Base-by-base conservation (phyloP, 805 yeast species). In the Candida ipomoeae region DNA sequence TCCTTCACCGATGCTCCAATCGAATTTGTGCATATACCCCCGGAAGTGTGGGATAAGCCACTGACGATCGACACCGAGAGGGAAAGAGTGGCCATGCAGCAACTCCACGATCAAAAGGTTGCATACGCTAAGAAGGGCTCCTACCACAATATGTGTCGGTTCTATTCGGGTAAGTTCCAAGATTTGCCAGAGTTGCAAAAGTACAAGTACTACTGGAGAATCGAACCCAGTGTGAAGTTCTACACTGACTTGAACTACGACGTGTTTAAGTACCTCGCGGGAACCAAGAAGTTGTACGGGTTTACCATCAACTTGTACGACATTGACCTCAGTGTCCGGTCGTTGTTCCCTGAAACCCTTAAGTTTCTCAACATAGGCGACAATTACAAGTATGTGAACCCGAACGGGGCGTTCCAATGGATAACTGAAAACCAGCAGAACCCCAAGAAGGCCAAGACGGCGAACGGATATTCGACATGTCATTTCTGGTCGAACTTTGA, bases 401-500 rank as follows among this genome's bases (percentile, higher is more conserved):
- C 54, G 29, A 66, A 71, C 55, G 84, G 81, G 0, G 78, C 85
- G 1, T 73, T 73, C 55, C 75, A 79, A 49, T 81, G 81, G 74
- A 62, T 81, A 11, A 65, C 78, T 4, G 82, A 80, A 47, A 68
- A 75, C 55, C 64, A 71, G 55, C 84, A 80, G 61, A 70, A 76
- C 54, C 85, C 85, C 0, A 53, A 68, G 15, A 76, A 76, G 52
- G 65, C 68, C 4, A 39, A 57, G 41, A 53, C 52, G 2, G 69
- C 85, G 1, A 76, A 78, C 4, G 77, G 76, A 2, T 80, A 79
- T 60, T 79, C 83, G n/a, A 77, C 82, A 1, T 89, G 96, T 61
- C 96, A 89, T 67, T 89, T 89, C 67, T 89, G 96, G 96, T 81
- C 91, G 21, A 89, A 89, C 65, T 89, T 89, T 58, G 96, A 89